Base-by-base conservation (phyloP, 164 flowering plant genomes). In the Stephania cephalantha region DNA sequence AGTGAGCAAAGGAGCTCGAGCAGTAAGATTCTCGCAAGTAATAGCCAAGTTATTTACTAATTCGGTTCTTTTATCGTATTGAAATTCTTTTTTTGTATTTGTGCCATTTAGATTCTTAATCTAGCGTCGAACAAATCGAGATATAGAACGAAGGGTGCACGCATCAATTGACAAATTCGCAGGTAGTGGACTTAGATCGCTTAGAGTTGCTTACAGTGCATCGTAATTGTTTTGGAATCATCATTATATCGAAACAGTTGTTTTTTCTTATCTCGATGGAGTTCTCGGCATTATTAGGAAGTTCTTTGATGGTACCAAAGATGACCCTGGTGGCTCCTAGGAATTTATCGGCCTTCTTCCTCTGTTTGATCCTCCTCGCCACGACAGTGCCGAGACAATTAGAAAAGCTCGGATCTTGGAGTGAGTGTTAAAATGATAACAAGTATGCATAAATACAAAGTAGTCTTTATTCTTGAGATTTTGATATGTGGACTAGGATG, bases 291-390 rank as follows among this genome's bases (percentile, higher is more conserved):
- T 35, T 71, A n/a, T 70, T 88, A 95, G 99, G 99, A 95, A 83
- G 97, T 95, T 80, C 98, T n/a, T 96, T 18, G 99, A 93, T 6
- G 92, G 93, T 76, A 88, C 85, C 76, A 93, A 91, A 83, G 99
- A 93, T 42, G 90, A 97, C 77, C 78, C 87, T 31, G 99, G 99
- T 66, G 93, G 94, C 48, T 97, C 97, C 13, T 95, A 98, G 99
- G 90, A 93, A 71, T 95, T 93, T 75, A 82, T 92, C 83, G 99
- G 93, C 67, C 88, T 95, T 17, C 77, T 95, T 91, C 99, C 98
- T 65, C 95, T 95, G 48, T 95, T 95, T 83, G 99, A 95, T 69
- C 99, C 98, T 5, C 98, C 99, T 1, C 83, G 99, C 77, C 98
- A 93, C 83, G n/a, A n/a, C n/a, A n/a, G n/a, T n/a, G n/a, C n/a